Percentiles rank a stretch among this genome's conserved stretches.
phyloP scores from a whole-genome alignment of 306 rosid genomes.

The Malus orientalis region DNA sequence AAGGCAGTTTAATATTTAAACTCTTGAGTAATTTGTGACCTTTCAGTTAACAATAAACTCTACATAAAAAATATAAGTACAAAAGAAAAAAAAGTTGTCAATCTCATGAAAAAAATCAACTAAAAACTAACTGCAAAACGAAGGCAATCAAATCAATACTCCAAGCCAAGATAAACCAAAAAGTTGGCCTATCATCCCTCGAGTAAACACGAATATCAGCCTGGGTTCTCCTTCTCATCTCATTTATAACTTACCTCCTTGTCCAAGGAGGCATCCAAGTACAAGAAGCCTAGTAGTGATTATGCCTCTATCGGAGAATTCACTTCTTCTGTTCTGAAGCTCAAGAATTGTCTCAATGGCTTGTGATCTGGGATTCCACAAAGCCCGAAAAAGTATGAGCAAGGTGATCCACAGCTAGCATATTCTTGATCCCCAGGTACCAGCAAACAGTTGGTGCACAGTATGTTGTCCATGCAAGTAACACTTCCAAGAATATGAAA shows the following conservation, averaged over 20 bases:
- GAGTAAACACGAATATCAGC: constrained; percentile 30
- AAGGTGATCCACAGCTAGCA: constrained; percentile 7
- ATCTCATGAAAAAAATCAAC: not conserved
- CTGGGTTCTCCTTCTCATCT: too few species aligned
- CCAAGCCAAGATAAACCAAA: not conserved
- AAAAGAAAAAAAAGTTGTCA: not conserved
- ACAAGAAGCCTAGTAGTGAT: too few species aligned
- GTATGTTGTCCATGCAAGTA: not conserved
- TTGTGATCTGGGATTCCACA: constrained; percentile 22
- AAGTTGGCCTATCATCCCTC: constrained; percentile 23
- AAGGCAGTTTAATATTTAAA: too few species aligned
- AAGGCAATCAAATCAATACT: not conserved
- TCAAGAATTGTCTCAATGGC: constrained; percentile 23
- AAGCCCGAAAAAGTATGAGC: constrained; percentile 13
- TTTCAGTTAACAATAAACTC: not conserved
- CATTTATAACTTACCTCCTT: too few species aligned
- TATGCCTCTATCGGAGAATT: too few species aligned
- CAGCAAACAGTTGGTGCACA: not conserved
- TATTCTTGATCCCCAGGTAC: not conserved
- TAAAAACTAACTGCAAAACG: not conserved
- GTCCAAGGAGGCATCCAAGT: too few species aligned
- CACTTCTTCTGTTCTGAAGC: too few species aligned
- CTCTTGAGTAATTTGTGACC: too few species aligned
- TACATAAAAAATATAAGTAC: not conserved
- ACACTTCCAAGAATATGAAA: not conserved